Evolutionary conservation across 2,329 filamentous ascomycete genomes (phyloP), one percentile per base, ranked within the genome.

Genomic region (Dichotomopilus funicola): DNA sequence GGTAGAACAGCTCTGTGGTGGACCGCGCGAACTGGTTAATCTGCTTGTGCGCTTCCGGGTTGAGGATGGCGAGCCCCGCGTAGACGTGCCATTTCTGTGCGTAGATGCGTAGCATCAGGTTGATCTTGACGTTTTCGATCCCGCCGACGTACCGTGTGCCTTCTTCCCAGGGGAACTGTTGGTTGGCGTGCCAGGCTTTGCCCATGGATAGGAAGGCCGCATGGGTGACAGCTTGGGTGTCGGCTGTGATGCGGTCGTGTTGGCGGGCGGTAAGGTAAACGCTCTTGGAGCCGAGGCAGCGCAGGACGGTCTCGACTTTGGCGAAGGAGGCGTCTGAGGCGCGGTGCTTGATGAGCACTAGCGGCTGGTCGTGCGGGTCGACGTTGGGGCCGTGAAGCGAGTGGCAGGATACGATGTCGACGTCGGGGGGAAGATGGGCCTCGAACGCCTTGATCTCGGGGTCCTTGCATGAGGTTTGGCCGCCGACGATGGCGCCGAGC

Each of bases 31-130:
- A 99, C 75, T 97, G 91, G 54, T 87, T 82, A 66, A 99, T 97
- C 73, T 99, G 94, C 70, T 87, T 81, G 70, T 88, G 88, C 3
- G 94, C 94, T 56, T 91, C 87, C 0, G 94, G 94, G 70, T 99
- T 99, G 56, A 99, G 81, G 67, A 99, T 99, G 9, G 95, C 94
- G 7, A 99, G 85, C 0, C 94, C 94, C 19, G 94, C 94, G 71
- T 99, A 99, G 56, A 99, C 94, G 75, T 99, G 95, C 95, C 95
- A 99, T 72, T 97, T 99, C 72, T 96, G 95, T 58, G 87, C 86
- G 75, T 97, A 99, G 74, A 99, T 97, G 64, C 94, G 91, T 62
- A 99, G 77, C 63, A 91, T 97, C 63, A 97, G 85, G 74, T 99
- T 99, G 76, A 97, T 96, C 75, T 99, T 99, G 65, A 97, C 92